A percentile compares a stretch with the other conserved stretches of the same genome.
Evolutionary conservation across 805 yeast species (phyloP).

Genomic region (Wickerhamiella brachini): DNA sequence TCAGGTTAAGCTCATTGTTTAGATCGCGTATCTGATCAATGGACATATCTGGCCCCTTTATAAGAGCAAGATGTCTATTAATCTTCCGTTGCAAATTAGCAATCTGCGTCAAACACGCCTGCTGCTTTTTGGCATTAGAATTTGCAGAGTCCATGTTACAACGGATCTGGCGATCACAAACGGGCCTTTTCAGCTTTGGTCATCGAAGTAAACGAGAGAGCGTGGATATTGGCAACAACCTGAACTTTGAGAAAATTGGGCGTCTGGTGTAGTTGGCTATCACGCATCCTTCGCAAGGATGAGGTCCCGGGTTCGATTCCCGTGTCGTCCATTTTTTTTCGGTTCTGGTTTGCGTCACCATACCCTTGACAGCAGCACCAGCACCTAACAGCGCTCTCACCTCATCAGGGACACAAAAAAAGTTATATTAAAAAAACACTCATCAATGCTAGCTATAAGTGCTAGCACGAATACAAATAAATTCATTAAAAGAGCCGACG

Average conservation of each 20-base stretch:
- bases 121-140: background rate
- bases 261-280: slow-evolving; percentile 16
- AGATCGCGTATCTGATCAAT: background rate
- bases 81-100: background rate
- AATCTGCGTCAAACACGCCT: background rate
- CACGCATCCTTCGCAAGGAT: slow-evolving; percentile 16
- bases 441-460: no score
- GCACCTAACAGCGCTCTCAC: no score
- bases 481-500: no score
- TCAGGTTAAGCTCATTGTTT: background rate
- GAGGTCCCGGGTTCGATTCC: slow-evolving; percentile 16
- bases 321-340: slow-evolving; percentile 11
- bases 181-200: no score
- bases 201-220: no score
- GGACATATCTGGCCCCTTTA: background rate
- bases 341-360: no score
- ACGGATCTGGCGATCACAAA: no score
- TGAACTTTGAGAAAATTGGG: slow-evolving; percentile 4
- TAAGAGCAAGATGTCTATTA: background rate
- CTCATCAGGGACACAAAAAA: no score
- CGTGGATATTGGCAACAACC: no score
- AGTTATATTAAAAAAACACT: no score
- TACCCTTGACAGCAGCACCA: no score
- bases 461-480: no score
- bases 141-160: background rate